A percentile compares a stretch with the other conserved stretches of the same genome.
Conservation (phyloP, 2,329 filamentous ascomycete genomes). For the Sclerotinia minor region DNA sequence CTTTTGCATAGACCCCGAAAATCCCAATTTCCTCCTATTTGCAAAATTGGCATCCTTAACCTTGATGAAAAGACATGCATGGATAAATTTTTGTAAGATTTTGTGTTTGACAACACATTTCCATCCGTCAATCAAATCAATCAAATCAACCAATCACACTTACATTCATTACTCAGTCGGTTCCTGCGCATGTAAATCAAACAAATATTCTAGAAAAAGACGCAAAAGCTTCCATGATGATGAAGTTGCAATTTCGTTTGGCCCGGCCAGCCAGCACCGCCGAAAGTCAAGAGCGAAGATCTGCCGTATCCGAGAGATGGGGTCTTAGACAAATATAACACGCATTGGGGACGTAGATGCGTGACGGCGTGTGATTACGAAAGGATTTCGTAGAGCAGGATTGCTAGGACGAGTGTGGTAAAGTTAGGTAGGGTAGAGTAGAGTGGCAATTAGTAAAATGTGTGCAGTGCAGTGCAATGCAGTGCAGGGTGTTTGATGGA, state of each 20-base stretch:
- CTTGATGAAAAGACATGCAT: neutral
- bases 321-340: conserved; percentile 2
- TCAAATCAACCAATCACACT: neutral
- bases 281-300: conserved; percentile 8
- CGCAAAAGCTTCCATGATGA: conserved; percentile 12
- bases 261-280: neutral
- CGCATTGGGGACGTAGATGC: neutral
- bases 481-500: conserved; percentile 3
- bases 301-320: conserved; percentile 17
- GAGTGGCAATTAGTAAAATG: neutral
- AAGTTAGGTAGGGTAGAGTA: neutral
- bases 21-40: conserved; percentile 17
- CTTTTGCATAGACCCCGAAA: conserved; percentile 13
- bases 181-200: conserved; percentile 25
- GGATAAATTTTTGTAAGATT: conserved; percentile 4
- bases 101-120: conserved; percentile 17
- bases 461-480: too few relatives aligned
- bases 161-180: neutral
- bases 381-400: neutral
- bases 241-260: neutral
- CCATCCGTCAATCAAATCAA: conserved; percentile 5
- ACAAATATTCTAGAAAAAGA: conserved; percentile 15
- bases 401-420: conserved; percentile 3
- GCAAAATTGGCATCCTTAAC: neutral
- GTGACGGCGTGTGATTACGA: conserved; percentile 12